Conservation (phyloP, 2,329 filamentous ascomycete genomes). For the Scytalidium lignicola region DNA sequence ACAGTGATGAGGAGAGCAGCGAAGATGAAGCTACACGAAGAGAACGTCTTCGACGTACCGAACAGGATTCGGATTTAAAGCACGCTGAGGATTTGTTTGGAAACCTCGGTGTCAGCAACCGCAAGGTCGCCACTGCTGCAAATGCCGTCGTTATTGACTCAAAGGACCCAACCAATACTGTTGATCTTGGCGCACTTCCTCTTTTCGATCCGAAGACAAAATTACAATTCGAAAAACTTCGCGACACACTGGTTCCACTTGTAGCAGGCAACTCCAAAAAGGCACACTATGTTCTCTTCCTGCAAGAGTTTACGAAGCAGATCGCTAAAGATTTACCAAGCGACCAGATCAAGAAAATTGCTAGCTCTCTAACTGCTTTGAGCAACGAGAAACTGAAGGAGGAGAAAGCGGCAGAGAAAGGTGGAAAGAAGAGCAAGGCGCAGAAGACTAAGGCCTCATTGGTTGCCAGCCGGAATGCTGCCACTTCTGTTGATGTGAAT, state of each 20-base stretch:
- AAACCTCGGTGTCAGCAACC: conserved; percentile 59
- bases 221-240: conserved; percentile 75
- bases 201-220: conserved; percentile 90
- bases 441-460: conserved; percentile 90
- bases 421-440: conserved; percentile 94
- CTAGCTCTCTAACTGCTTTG: conserved; percentile 79
- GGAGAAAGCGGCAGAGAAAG: conserved; percentile 91
- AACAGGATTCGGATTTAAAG: conserved; percentile 83
- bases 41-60: conserved; percentile 68
- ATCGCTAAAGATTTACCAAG: conserved; percentile 82
- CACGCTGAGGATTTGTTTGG: conserved; percentile 92
- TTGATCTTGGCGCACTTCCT: conserved; percentile 75
- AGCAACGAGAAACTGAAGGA: conserved; percentile 98
- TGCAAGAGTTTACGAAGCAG: conserved; percentile 86
- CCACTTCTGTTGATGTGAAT: conserved; percentile 62
- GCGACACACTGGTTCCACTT: conserved; percentile 73
- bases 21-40: conserved; percentile 69
- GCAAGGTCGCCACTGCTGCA: conserved; percentile 61
- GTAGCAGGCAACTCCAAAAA: conserved; percentile 74
- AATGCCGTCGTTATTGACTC: conserved; percentile 64
- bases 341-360: conserved; percentile 94
- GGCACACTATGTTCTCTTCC: conserved; percentile 82
- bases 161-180: conserved; percentile 68
- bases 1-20: conserved; percentile 52
- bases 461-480: conserved; percentile 54